A percentile compares a stretch with the other conserved stretches of the same genome.
Conservation (phyloP, 1,284 basidiomycete genomes). For the Pisolithus thermaeus region DNA sequence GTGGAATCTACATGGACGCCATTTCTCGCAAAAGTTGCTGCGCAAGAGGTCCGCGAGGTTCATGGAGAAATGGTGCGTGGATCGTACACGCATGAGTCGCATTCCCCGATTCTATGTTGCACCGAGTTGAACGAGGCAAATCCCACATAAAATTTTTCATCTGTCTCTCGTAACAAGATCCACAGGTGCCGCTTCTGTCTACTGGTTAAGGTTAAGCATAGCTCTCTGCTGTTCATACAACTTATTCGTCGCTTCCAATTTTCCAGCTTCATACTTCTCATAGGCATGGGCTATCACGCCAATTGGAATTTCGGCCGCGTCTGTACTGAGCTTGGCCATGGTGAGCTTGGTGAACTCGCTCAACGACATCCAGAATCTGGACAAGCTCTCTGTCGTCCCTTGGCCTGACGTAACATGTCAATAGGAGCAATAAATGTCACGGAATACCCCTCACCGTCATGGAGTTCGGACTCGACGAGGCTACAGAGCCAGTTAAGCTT, state of each 20-base stretch:
- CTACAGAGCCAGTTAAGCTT: slow-evolving; percentile 23
- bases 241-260: slow-evolving; percentile 15
- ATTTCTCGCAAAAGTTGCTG: too few relatives aligned
- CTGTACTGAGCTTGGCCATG: slow-evolving; percentile 46
- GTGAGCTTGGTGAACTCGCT: slow-evolving; percentile 22
- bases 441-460: slow-evolving; percentile 41
- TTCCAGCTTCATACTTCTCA: slow-evolving; percentile 29
- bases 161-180: too few relatives aligned
- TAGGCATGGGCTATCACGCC: slow-evolving; percentile 25
- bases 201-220: background rate
- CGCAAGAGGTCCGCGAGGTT: too few relatives aligned
- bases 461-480: slow-evolving; percentile 59
- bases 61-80: too few relatives aligned
- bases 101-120: too few relatives aligned
- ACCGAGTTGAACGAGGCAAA: too few relatives aligned
- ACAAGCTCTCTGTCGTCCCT: slow-evolving; percentile 42
- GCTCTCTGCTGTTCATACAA: background rate
- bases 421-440: background rate
- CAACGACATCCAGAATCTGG: slow-evolving; percentile 53
- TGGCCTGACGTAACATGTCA: slow-evolving; percentile 33
- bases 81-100: too few relatives aligned
- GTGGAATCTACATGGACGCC: too few relatives aligned
- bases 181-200: background rate
- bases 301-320: slow-evolving; percentile 36
- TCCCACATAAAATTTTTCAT: too few relatives aligned